Conservation (phyloP, 176 grass and related monocot species). For the Oryza nivara region DNA sequence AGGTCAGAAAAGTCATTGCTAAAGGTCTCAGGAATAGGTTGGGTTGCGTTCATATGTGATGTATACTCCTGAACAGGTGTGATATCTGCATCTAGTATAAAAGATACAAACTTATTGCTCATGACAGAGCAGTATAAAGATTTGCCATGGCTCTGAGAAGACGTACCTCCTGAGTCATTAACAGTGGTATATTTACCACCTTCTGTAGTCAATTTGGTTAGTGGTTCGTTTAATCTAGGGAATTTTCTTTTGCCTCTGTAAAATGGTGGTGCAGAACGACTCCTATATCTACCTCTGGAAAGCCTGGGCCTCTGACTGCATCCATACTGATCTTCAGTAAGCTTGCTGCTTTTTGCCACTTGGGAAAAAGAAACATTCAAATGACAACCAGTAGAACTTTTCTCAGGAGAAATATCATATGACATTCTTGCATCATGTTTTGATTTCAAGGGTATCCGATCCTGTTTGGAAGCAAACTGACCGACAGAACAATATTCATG, state of each 20-base stretch:
- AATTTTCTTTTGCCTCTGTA: constrained; percentile 79
- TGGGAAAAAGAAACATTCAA: constrained; percentile 26
- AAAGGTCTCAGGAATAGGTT: constrained; percentile 52
- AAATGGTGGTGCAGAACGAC: constrained; percentile 85
- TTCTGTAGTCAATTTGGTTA: constrained; percentile 38
- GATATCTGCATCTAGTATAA: constrained; percentile 45
- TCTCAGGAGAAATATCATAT: constrained; percentile 42
- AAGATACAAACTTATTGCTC: constrained; percentile 16
- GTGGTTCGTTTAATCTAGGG: constrained; percentile 54
- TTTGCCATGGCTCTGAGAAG: not conserved
- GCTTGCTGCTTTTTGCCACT: constrained; percentile 29
- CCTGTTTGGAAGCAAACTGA: constrained; percentile 43
- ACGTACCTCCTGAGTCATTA: constrained; percentile 58
- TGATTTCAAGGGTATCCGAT: constrained; percentile 44
- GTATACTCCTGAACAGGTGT: constrained; percentile 36
- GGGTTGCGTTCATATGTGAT: constrained; percentile 48
- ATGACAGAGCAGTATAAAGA: constrained; percentile 31
- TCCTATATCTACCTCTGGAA: constrained; percentile 59
- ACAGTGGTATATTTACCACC: constrained; percentile 43
- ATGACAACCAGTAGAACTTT: constrained; percentile 32
- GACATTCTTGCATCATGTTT: constrained; percentile 38
- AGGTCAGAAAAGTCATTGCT: constrained; percentile 46
- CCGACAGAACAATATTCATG: constrained; percentile 16
- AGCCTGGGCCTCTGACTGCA: constrained; percentile 29
- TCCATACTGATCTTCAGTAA: constrained; percentile 45